Base-by-base conservation (phyloP, 495 filamentous ascomycete genomes). In the Aspergillus cavernicola region DNA sequence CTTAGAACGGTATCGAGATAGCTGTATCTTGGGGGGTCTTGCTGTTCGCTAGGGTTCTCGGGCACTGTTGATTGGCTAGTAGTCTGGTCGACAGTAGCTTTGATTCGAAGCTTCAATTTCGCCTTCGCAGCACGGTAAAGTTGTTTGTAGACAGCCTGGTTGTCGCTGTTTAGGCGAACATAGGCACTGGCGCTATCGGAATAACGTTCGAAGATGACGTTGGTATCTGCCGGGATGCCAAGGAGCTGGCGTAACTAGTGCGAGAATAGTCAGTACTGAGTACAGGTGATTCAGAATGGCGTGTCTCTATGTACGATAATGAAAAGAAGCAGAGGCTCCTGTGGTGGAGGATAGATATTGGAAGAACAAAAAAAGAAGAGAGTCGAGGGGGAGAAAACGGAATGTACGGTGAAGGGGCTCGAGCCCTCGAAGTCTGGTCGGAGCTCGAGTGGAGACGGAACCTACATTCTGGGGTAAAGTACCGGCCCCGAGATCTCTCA, bases 101-200 rank as follows among this genome's bases (percentile, higher is more conserved):
- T 86, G 43, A 99, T 82, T 63, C 92, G 89, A 54, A 99, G 85
- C 85, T 97, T 99, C 50, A 91, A 84, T 80, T 99, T 99, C 15
- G 93, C 93, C 73, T 97, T 99, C 55, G 95, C 93, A 64, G 93
- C 93, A 58, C 93, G 88, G 67, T 90, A 90, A 33, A 99, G 85
- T 69, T 96, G 92, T 74, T 97, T 99, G 81, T 96, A 97, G 48
- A 96, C 88, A 20, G 86, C 77, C 1, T 78, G 68, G 58, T 97
- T 95, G 63, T 76, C 74, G 42, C 81, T 76, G 69, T 97, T 88
- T 36, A 99, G 83, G 8, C 76, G 76, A 56, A 97, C 77, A 70
- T 86, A 97, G 58, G 84, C 77, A 23, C 77, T 84, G 55, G 90
- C 90, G 63, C 91, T 96, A 67, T 99, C 93, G 50, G 95, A 97